These are phyloP conservation scores for Phytophthora lateralis DNA, from an alignment of 352 stramenopile genomes.

Conservation along the genomic window DNA sequence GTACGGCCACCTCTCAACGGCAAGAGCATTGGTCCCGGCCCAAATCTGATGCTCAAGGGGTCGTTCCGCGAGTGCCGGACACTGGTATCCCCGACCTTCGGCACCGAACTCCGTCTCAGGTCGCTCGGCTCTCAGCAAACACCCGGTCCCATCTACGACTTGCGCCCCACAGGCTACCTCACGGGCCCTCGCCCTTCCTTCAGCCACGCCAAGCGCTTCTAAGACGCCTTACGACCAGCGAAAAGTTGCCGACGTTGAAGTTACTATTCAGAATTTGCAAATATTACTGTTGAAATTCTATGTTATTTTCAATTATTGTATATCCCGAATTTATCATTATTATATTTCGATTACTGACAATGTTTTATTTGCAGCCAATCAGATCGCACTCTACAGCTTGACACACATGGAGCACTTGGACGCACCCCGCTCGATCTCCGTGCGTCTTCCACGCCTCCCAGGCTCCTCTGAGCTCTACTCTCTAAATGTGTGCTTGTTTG, in stretches of 20 bases:
- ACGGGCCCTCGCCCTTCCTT: conserved; percentile 64
- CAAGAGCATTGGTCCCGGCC: conserved; percentile 62
- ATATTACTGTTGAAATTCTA: no score
- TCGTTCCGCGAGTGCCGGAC: conserved; percentile 52
- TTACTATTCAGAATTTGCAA: conserved; percentile 1
- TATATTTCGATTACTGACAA: no score
- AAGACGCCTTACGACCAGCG: conserved; percentile 14
- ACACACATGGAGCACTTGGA: conserved; percentile 12
- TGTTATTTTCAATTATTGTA: no score
- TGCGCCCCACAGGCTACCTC: conserved; percentile 62
- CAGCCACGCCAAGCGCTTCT: conserved; percentile 74
- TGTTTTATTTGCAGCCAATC: no score
- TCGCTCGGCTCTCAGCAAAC: conserved; percentile 27
- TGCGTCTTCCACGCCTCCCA: conserved; percentile 6
- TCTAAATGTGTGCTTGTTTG: conserved; percentile 12
- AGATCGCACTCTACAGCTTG: not conserved
- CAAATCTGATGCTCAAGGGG: conserved; percentile 66
- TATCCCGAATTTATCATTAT: no score
- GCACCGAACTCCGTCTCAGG: conserved; percentile 61
- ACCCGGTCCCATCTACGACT: conserved; percentile 76
- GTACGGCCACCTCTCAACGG: conserved; percentile 57
- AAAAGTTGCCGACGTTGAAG: conserved; percentile 21
- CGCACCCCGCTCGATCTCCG: conserved; percentile 25
- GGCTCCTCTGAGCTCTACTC: not conserved
- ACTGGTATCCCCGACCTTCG: conserved; percentile 72